Percentiles rank a stretch among this genome's conserved stretches.
Conservation (phyloP, 2,329 filamentous ascomycete genomes). For the Fusarium citri region DNA sequence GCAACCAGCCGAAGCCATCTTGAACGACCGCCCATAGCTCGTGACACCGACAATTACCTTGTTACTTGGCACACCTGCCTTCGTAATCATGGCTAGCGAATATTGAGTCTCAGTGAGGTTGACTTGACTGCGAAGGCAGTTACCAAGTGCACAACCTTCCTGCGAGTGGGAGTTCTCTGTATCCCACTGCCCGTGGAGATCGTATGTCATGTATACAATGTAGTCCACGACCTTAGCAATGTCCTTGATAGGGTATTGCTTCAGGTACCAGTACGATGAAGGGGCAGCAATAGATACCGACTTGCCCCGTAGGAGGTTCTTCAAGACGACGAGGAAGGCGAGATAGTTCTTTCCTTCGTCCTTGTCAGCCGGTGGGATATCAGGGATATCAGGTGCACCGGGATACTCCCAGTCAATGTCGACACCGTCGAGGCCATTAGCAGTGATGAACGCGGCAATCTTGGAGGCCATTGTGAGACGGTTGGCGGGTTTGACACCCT, state of each 20-base stretch:
- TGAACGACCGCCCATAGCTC: background rate
- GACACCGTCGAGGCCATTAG: constrained; percentile 52
- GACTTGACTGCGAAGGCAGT: constrained; percentile 7
- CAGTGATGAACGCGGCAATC: constrained; percentile 53
- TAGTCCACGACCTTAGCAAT: constrained; percentile 9
- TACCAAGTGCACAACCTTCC: background rate
- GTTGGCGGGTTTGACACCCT: constrained; percentile 44
- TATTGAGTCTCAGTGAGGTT: constrained; percentile 9
- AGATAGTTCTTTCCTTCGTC: constrained; percentile 23
- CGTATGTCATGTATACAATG: constrained; percentile 16
- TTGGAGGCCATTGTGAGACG: constrained; percentile 49
- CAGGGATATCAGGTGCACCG: constrained; percentile 35
- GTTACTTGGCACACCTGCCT: background rate
- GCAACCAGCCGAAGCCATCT: background rate
- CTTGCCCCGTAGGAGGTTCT: constrained; percentile 1
- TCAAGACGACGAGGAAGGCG: constrained; percentile 6
- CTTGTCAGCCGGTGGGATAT: constrained; percentile 17
- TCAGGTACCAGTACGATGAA: constrained; percentile 30
- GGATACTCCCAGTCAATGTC: constrained; percentile 59
- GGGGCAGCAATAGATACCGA: constrained; percentile 30
- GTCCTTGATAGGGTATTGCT: constrained; percentile 22
- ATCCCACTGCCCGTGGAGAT: constrained; percentile 14
- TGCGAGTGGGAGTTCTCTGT: background rate
- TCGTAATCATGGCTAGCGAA: background rate
- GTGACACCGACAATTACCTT: constrained; percentile 4